Evolutionary conservation across 1,139 yeast species (phyloP), one percentile per base, ranked within the genome.

Genomic region (Geotrichum australiense): DNA sequence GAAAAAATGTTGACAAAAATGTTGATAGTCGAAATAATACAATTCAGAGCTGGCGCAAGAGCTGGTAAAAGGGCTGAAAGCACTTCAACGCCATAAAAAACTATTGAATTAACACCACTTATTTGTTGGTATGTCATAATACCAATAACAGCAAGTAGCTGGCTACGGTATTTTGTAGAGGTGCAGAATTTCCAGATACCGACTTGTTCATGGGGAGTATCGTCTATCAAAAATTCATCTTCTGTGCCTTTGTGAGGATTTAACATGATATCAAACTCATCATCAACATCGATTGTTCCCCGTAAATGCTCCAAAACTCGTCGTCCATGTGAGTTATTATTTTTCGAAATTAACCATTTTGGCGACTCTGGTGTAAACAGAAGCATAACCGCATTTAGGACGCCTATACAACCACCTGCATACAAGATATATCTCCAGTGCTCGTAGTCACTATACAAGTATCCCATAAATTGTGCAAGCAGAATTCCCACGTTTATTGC

Each of bases 51-150:
- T 7, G 83, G 73, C 2, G 96, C 81, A 45, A 75, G 69, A 16
- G 72, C 65, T 2, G 96, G 96, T 52, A 84, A 71, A 2, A 82
- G 68, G 5, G 75, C 67, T 15, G 80, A 70, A 43, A 91, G 69
- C 3, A 89, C 83, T 5, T 85, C 75, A 3, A 87, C 96, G 3
- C 98, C 97, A 59, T 89, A 91, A 59, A 89, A 86, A 20, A 89
- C 77, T 48, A 91, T 86, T 1, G 95, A 78, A 61, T 91, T 91
- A 57, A 91, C 84, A 21, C 98, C 98, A 53, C 89, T 79, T 49
- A 89, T 75, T 59, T 91, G 98, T 63, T 91, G 97, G 22, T 89
- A 80, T n/a, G 80, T 66, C 70, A 89, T 74, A 23, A 86, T 71
- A 2, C 84, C 78, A 0, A 87, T 76, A 3, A 89, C 81, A 0